These are phyloP conservation scores for Colletotrichum sp. DNA, from an alignment of 2,329 filamentous ascomycete genomes.

Conservation along the genomic window DNA sequence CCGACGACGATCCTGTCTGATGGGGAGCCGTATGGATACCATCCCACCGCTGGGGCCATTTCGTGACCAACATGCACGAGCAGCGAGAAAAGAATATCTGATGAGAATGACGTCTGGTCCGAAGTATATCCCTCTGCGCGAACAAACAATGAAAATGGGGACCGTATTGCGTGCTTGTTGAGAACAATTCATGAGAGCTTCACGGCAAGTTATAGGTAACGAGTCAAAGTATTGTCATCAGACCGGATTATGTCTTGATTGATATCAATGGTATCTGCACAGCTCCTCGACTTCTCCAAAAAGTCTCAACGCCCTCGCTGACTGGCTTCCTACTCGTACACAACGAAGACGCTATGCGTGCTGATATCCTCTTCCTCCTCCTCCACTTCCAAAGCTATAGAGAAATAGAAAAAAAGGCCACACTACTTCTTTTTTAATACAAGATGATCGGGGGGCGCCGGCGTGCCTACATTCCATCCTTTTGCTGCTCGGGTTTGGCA, in stretches of 20 bases:
- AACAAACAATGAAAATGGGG: too few relatives aligned
- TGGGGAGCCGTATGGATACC: not conserved
- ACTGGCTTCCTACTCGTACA: not conserved
- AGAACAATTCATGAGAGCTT: not conserved
- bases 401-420: not conserved
- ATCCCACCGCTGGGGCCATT: not conserved
- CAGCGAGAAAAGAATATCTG: not conserved
- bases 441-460: constrained; percentile 25
- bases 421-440: constrained; percentile 26
- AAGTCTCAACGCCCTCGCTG: constrained; percentile 7
- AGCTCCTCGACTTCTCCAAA: not conserved
- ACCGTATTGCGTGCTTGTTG: not conserved
- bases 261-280: constrained; percentile 16
- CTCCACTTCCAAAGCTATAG: not conserved
- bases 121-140: not conserved
- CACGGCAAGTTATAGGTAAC: not conserved
- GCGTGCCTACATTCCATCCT: constrained; percentile 14
- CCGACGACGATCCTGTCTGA: not conserved
- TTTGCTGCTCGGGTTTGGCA: not conserved
- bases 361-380: not conserved
- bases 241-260: constrained; percentile 8
- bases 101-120: not conserved
- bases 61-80: not conserved
- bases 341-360: constrained; percentile 12
- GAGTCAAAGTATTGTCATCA: not conserved